These are phyloP conservation scores for Suillus subaureus DNA, from an alignment of 768 basidiomycete species.

Conservation along the genomic window DNA sequence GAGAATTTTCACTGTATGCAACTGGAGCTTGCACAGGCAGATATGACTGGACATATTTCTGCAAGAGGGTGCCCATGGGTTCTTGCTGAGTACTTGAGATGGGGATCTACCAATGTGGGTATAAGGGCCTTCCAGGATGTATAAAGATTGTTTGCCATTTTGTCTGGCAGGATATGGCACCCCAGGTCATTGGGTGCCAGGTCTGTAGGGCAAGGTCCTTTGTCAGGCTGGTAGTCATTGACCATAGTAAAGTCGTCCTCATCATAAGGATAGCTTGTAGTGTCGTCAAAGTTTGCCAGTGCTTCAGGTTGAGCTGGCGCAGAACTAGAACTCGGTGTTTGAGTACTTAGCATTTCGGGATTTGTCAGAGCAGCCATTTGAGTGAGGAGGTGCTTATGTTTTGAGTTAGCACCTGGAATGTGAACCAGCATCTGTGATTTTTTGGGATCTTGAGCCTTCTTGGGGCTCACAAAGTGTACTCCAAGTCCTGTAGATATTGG, in stretches of 20 bases:
- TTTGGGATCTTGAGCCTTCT: conserved; percentile 15
- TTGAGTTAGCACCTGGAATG: neutral
- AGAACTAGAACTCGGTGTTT: neutral
- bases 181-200: neutral
- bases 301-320: neutral
- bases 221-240: neutral
- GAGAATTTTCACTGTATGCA: neutral
- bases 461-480: conserved; percentile 20
- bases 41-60: neutral
- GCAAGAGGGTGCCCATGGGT: conserved; percentile 7
- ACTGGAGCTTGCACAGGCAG: neutral
- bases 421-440: conserved; percentile 10
- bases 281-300: neutral
- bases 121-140: neutral
- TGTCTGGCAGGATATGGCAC: neutral
- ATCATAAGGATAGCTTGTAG: neutral
- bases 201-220: neutral
- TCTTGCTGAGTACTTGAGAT: neutral
- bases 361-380: conserved; percentile 1
- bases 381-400: neutral
- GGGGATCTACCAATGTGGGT: neutral
- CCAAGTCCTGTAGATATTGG: conserved; percentile 18
- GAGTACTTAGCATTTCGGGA: neutral
- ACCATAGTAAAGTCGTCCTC: neutral
- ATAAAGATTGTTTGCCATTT: neutral